phyloP scores from a whole-genome alignment of 495 filamentous ascomycete genomes.

The Collariella sp. region DNA sequence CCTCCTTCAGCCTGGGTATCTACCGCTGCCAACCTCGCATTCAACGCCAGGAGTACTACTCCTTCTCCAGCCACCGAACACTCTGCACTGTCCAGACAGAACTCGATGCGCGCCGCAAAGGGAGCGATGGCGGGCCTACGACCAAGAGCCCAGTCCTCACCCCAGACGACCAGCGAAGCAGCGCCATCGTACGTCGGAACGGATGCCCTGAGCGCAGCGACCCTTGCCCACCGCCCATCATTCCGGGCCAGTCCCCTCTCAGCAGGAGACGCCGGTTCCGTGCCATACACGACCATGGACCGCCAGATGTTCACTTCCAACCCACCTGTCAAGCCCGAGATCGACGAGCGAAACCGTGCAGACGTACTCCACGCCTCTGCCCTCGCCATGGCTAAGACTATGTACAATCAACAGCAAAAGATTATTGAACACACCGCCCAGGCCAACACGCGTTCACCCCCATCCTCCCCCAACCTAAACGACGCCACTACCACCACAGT shows the following conservation, averaged over 20 bases:
- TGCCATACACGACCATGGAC: slow-evolving; percentile 42
- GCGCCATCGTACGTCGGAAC: slow-evolving; percentile 51
- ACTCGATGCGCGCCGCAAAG: slow-evolving; percentile 62
- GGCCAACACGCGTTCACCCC: slow-evolving; percentile 22
- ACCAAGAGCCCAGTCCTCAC: slow-evolving; percentile 58
- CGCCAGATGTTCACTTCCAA: slow-evolving; percentile 66
- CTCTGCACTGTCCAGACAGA: slow-evolving; percentile 31
- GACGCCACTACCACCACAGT: too few relatives aligned
- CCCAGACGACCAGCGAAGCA: slow-evolving; percentile 32
- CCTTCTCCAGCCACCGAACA: slow-evolving; percentile 4
- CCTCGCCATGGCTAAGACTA: slow-evolving; percentile 76
- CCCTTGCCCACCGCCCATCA: slow-evolving; percentile 43
- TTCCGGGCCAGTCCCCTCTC: slow-evolving; percentile 20
- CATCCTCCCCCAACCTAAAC: slow-evolving; percentile 16
- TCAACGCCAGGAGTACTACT: slow-evolving; percentile 25
- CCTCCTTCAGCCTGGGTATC: slow-evolving; percentile 42
- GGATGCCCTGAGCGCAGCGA: slow-evolving; percentile 62
- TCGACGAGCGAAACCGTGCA: slow-evolving; percentile 61
- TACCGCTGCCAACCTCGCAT: slow-evolving; percentile 52
- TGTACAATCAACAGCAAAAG: slow-evolving; percentile 62
- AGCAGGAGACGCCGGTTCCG: slow-evolving; percentile 31
- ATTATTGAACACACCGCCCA: slow-evolving; percentile 44
- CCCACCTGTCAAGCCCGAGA: slow-evolving; percentile 61
- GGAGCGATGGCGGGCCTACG: slow-evolving; percentile 58
- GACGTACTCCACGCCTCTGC: slow-evolving; percentile 72